phyloP scores from a whole-genome alignment of 2,329 filamentous ascomycete species.

The Ophiostoma quercus region DNA sequence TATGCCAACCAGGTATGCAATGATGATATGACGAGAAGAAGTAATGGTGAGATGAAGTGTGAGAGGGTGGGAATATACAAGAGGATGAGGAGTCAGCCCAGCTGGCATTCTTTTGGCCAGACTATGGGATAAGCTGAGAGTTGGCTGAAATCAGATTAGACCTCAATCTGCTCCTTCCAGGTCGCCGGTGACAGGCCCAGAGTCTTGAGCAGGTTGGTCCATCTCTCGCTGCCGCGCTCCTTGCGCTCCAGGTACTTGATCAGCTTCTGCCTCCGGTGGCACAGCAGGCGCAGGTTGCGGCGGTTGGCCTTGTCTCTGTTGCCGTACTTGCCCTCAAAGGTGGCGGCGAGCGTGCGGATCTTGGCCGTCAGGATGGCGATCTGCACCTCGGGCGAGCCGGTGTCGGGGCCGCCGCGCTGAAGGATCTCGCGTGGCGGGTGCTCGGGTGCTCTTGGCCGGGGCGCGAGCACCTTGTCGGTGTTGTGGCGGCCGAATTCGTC shows the following conservation, averaged over 20 bases:
- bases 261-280: constrained; percentile 85
- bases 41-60: neutral
- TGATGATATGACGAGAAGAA: neutral
- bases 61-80: constrained; percentile 16
- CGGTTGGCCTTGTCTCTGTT: constrained; percentile 92
- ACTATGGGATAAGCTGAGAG: neutral
- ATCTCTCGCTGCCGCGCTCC: constrained; percentile 85
- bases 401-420: constrained; percentile 77
- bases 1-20: constrained; percentile 14
- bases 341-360: constrained; percentile 74
- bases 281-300: constrained; percentile 76
- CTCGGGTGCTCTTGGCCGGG: constrained; percentile 50
- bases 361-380: constrained; percentile 91
- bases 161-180: constrained; percentile 82
- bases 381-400: constrained; percentile 95
- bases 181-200: constrained; percentile 82
- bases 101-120: constrained; percentile 6
- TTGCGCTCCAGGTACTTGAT: constrained; percentile 80
- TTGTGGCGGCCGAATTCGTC: constrained; percentile 85
- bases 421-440: constrained; percentile 38
- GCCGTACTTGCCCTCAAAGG: constrained; percentile 60
- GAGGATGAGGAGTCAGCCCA: neutral
- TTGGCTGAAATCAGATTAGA: constrained; percentile 34
- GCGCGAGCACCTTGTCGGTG: constrained; percentile 66
- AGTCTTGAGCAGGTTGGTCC: constrained; percentile 77